A percentile compares a stretch with the other conserved stretches of the same genome.
These are phyloP conservation scores for Calcarisporium arbuscula DNA, from an alignment of 2,329 filamentous ascomycete genomes.

Conservation along the genomic window DNA sequence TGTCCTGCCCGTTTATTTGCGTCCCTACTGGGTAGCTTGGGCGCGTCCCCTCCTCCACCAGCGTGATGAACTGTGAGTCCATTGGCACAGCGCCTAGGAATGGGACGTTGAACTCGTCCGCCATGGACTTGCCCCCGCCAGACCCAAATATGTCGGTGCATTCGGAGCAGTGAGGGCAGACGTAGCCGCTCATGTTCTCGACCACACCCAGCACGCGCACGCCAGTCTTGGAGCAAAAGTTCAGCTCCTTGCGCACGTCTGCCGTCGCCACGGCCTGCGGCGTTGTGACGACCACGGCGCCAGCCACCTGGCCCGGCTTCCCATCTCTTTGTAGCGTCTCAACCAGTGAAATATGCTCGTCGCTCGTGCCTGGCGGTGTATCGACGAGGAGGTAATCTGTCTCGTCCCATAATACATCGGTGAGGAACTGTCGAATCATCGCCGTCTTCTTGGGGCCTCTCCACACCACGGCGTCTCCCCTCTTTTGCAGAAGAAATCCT, in stretches of 20 bases:
- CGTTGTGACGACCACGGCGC: slow-evolving; percentile 91
- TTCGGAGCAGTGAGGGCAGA: slow-evolving; percentile 74
- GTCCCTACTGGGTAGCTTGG: slow-evolving; percentile 68
- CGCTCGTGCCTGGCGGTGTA: slow-evolving; percentile 90
- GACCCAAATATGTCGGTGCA: slow-evolving; percentile 92
- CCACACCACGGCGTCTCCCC: slow-evolving; percentile 94
- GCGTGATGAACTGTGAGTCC: slow-evolving; percentile 81
- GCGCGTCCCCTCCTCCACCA: slow-evolving; percentile 68
- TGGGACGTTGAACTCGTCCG: slow-evolving; percentile 72
- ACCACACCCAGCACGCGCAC: slow-evolving; percentile 80
- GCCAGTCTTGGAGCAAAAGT: slow-evolving; percentile 82
- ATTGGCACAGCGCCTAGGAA: slow-evolving; percentile 87
- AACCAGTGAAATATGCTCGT: slow-evolving; percentile 93
- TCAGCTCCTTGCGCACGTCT: slow-evolving; percentile 90
- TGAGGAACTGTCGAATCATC: slow-evolving; percentile 95
- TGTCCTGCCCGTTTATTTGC: slow-evolving; percentile 49
- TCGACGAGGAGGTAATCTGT: slow-evolving; percentile 93
- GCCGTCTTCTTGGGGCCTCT: slow-evolving; percentile 97
- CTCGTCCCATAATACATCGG: slow-evolving; percentile 80
- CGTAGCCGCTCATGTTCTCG: slow-evolving; percentile 93
- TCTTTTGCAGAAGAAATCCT: slow-evolving; percentile 76
- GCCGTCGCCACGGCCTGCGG: slow-evolving; percentile 90
- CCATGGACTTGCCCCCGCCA: slow-evolving; percentile 86
- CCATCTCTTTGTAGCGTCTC: slow-evolving; percentile 69
- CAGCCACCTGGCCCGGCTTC: slow-evolving; percentile 64